phyloP scores from a whole-genome alignment of 306 rosid genomes.

The Malus orientalis region DNA sequence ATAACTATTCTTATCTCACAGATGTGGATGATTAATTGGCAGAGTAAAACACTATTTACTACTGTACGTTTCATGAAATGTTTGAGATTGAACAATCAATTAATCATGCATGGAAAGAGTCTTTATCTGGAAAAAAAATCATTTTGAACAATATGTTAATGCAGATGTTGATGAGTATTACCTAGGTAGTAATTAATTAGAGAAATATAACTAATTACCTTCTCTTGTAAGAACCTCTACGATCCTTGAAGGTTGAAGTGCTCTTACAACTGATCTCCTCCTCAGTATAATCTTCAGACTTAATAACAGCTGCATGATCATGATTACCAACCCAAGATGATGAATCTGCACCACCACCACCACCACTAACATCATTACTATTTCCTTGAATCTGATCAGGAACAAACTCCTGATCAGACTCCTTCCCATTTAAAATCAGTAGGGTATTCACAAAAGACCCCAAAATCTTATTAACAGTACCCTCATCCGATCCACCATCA shows the following conservation, averaged over 20 bases:
- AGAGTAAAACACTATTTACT: neutral
- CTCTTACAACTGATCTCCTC: constrained; percentile 31
- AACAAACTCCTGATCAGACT: neutral
- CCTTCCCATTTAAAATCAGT: constrained; percentile 14
- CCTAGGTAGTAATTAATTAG: neutral
- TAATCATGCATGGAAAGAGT: neutral
- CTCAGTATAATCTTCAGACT: constrained; percentile 31
- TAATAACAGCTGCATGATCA: neutral
- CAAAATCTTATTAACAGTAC: constrained; percentile 27
- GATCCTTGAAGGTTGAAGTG: constrained; percentile 19
- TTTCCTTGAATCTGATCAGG: constrained; percentile 1
- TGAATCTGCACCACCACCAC: neutral
- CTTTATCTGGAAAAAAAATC: neutral
- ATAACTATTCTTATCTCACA: too few relatives aligned
- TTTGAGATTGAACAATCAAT: neutral
- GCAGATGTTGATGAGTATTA: neutral
- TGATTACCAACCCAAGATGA: neutral
- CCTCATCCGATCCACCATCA: constrained; percentile 16
- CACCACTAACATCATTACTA: neutral
- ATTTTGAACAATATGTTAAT: neutral
- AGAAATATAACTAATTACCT: constrained; percentile 22
- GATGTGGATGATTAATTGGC: too few relatives aligned
- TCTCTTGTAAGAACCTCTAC: constrained; percentile 54
- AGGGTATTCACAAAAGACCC: constrained; percentile 37
- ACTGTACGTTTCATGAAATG: neutral